These are phyloP conservation scores for Neurospora sp. DNA, from an alignment of 495 filamentous ascomycete genomes.

Conservation along the genomic window DNA sequence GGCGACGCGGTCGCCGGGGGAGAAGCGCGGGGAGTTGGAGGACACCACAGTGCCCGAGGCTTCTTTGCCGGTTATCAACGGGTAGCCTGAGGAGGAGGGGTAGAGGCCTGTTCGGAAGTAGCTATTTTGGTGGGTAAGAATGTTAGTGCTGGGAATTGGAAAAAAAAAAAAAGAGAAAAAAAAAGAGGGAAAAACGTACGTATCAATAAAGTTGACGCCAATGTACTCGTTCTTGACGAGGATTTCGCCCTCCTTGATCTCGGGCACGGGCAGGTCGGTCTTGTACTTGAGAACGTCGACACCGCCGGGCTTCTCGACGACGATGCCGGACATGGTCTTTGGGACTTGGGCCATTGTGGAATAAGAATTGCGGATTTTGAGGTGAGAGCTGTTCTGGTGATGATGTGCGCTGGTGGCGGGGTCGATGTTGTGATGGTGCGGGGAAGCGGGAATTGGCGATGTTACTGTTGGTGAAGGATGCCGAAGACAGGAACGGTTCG, in stretches of 20 bases:
- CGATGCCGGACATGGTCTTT: slow-evolving; percentile 64
- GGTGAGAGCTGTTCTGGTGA: too few relatives aligned
- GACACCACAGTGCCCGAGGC: slow-evolving; percentile 43
- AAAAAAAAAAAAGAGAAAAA: too few relatives aligned
- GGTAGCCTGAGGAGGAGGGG: slow-evolving; percentile 44
- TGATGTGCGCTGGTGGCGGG: too few relatives aligned
- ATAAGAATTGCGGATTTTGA: neutral
- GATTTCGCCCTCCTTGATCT: slow-evolving; percentile 57
- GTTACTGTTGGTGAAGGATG: neutral
- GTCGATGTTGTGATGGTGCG: neutral
- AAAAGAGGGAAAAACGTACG: slow-evolving; percentile 27
- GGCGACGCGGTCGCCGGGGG: slow-evolving; percentile 57
- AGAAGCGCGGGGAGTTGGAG: slow-evolving; percentile 33
- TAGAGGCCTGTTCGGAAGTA: slow-evolving; percentile 93
- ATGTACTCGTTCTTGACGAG: slow-evolving; percentile 78
- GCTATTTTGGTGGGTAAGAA: slow-evolving; percentile 21
- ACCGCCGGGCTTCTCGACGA: slow-evolving; percentile 68
- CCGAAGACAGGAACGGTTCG: neutral
- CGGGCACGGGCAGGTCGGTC: slow-evolving; percentile 66
- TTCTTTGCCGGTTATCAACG: slow-evolving; percentile 78
- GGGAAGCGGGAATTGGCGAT: neutral
- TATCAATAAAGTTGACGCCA: slow-evolving; percentile 87
- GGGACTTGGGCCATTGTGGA: slow-evolving; percentile 21
- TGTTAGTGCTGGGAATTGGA: too few relatives aligned
- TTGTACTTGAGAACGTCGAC: slow-evolving; percentile 67